Conservation (phyloP, 2,329 filamentous ascomycete species). For the Colletotrichum acutatum region DNA sequence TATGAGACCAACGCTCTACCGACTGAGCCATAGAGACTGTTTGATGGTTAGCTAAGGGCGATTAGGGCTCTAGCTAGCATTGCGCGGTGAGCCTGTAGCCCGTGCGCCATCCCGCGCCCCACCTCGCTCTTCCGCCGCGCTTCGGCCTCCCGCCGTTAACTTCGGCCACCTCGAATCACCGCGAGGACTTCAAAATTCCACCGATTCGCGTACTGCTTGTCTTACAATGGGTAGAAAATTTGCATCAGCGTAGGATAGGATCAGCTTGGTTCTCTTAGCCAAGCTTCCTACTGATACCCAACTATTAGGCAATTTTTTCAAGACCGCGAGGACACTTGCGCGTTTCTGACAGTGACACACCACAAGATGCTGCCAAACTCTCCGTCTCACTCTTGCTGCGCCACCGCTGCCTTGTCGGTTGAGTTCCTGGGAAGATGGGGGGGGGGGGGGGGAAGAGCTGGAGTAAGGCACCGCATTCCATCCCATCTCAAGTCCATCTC, state of each 20-base stretch:
- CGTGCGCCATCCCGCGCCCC: background rate
- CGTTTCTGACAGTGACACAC: constrained; percentile 1
- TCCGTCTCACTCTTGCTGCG: background rate
- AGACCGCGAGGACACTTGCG: constrained; percentile 23
- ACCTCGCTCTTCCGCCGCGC: background rate
- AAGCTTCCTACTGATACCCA: background rate
- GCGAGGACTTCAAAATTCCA: background rate
- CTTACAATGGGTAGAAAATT: background rate
- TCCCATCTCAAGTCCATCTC: background rate
- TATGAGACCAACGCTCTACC: constrained; percentile 37
- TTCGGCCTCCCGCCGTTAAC: background rate
- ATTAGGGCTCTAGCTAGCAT: rapidly evolving
- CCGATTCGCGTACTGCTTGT: background rate
- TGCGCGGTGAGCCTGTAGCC: background rate
- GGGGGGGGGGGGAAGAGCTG: too few species aligned
- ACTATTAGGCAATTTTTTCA: background rate
- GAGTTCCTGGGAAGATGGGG: background rate
- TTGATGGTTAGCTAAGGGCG: rapidly evolving
- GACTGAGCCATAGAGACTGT: constrained; percentile 32
- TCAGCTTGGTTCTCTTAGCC: background rate
- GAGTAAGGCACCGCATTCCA: background rate
- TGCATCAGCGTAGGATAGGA: background rate
- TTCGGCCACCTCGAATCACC: background rate
- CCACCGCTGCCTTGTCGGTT: background rate
- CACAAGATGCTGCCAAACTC: background rate